Percentiles rank a stretch among this genome's conserved stretches.
Evolutionary conservation across 2,329 filamentous ascomycete species (phyloP).

Genomic region (Nannizzia gypsea): DNA sequence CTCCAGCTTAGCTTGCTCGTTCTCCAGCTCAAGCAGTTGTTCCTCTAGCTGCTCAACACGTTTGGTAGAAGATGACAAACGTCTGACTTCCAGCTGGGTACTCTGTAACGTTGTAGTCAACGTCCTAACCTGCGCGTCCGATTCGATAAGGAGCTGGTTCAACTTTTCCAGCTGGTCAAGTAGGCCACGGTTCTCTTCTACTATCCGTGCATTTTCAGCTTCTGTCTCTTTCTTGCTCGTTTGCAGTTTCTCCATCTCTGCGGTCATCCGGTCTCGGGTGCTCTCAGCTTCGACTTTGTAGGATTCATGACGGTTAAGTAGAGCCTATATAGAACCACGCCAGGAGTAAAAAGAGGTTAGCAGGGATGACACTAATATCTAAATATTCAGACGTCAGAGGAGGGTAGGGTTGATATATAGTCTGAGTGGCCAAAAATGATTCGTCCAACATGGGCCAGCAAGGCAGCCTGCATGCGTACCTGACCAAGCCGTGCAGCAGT

Average conservation of each 20-base stretch:
- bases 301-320: conserved; percentile 82
- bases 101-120: conserved; percentile 66
- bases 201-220: conserved; percentile 60
- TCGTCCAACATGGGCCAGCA: conserved; percentile 1
- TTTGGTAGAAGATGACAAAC: conserved; percentile 59
- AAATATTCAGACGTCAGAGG: background rate
- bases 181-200: conserved; percentile 70
- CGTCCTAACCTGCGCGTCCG: conserved; percentile 65
- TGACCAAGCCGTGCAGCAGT: conserved; percentile 80
- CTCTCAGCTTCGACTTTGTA: conserved; percentile 88
- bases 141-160: conserved; percentile 66
- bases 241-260: conserved; percentile 66
- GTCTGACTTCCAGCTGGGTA: conserved; percentile 64
- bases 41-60: conserved; percentile 68
- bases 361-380: conserved; percentile 1
- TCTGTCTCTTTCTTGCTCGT: conserved; percentile 61
- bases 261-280: conserved; percentile 61
- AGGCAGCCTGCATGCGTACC: conserved; percentile 42
- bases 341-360: conserved; percentile 17
- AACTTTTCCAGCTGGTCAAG: conserved; percentile 74
- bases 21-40: conserved; percentile 66
- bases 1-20: conserved; percentile 65
- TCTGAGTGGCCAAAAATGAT: conserved; percentile 7
- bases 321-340: conserved; percentile 46
- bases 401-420: background rate